These are phyloP conservation scores for Micractinium sp. DNA, from an alignment of 139 green algal species.

Conservation along the genomic window DNA sequence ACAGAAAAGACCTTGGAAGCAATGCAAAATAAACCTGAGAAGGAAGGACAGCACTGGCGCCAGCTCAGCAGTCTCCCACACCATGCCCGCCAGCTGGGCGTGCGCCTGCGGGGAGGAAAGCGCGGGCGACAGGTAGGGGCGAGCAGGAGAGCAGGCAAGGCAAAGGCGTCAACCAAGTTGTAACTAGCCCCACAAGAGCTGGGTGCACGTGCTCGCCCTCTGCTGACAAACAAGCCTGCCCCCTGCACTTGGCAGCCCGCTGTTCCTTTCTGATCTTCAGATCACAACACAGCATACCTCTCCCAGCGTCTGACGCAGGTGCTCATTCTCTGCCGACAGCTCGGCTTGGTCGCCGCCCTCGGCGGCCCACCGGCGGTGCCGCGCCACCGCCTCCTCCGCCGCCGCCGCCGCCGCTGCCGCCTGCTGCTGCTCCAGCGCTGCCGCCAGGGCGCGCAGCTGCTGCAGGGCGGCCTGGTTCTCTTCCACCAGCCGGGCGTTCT, in stretches of 20 bases:
- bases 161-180: no score
- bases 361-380: background rate
- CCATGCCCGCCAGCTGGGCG: no score
- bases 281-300: background rate
- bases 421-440: constrained; percentile 1
- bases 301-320: background rate
- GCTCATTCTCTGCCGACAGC: background rate
- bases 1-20: no score
- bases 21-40: no score
- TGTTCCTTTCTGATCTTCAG: background rate
- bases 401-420: background rate
- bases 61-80: background rate
- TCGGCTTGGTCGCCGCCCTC: background rate
- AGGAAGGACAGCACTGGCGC: background rate
- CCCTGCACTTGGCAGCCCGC: background rate
- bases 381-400: background rate
- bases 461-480: background rate
- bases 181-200: background rate
- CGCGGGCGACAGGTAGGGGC: no score
- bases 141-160: background rate
- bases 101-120: no score
- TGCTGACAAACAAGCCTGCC: background rate
- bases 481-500: background rate
- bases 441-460: background rate
- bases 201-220: background rate